Evolutionary conservation across 371 early-diverging fungal species (phyloP).

Genomic region (Zychaea mexicana): DNA sequence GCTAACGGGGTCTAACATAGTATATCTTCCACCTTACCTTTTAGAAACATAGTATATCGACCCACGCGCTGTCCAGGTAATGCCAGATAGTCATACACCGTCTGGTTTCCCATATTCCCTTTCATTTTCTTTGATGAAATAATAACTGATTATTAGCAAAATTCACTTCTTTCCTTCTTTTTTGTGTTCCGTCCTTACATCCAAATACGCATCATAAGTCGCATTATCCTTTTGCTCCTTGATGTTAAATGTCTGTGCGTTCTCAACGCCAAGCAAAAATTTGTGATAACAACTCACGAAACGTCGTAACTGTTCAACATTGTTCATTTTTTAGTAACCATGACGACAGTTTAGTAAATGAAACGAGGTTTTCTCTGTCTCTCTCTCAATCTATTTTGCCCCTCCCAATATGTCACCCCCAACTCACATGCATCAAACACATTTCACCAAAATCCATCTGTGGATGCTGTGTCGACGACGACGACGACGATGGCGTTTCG

Average conservation of each 20-base stretch:
- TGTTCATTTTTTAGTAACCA: slow-evolving; percentile 15
- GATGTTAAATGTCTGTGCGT: slow-evolving; percentile 36
- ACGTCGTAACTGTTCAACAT: slow-evolving; percentile 8
- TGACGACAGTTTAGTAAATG: too few relatives aligned
- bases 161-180: not conserved
- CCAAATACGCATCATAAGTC: slow-evolving; percentile 30
- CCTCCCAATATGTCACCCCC: too few relatives aligned
- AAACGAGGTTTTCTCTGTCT: too few relatives aligned
- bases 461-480: not conserved
- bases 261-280: slow-evolving; percentile 43
- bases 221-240: slow-evolving; percentile 43
- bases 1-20: too few relatives aligned
- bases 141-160: not conserved
- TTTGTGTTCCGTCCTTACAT: slow-evolving; percentile 15
- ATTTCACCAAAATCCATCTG: slow-evolving; percentile 34
- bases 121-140: slow-evolving; percentile 12
- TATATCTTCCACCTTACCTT: slow-evolving; percentile 20
- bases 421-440: slow-evolving; percentile 39
- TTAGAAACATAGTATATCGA: slow-evolving; percentile 45
- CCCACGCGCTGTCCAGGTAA: slow-evolving; percentile 47
- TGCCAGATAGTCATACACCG: slow-evolving; percentile 20
- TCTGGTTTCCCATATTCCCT: slow-evolving; percentile 15
- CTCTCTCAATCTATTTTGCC: too few relatives aligned
- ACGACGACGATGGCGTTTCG: too few relatives aligned
- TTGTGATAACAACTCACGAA: slow-evolving; percentile 43